These are phyloP conservation scores for Chalciporus piperatus DNA, from an alignment of 768 basidiomycete genomes.

Conservation along the genomic window DNA sequence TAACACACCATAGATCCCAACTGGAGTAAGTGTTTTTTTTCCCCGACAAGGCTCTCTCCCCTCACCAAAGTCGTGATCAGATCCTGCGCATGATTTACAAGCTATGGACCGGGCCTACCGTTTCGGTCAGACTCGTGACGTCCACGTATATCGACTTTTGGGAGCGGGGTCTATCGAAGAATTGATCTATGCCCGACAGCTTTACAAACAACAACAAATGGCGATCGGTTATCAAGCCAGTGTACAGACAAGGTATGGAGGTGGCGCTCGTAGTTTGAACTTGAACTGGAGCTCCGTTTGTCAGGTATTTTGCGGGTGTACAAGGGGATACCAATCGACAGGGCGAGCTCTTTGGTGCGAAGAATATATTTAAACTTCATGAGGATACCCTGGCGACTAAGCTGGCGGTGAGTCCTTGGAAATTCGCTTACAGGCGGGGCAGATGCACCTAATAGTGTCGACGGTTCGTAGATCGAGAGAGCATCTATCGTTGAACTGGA, in stretches of 20 bases:
- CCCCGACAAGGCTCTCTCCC: neutral
- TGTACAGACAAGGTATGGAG: slow-evolving; percentile 63
- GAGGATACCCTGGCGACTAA: slow-evolving; percentile 71
- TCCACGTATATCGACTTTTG: slow-evolving; percentile 77
- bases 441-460: neutral
- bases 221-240: slow-evolving; percentile 85
- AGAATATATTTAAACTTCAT: slow-evolving; percentile 81
- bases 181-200: slow-evolving; percentile 82
- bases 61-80: slow-evolving; percentile 39
- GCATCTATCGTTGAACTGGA: slow-evolving; percentile 73
- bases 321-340: slow-evolving; percentile 72
- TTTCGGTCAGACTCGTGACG: slow-evolving; percentile 84
- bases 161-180: slow-evolving; percentile 89
- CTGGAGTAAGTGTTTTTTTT: slow-evolving; percentile 72
- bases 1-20: slow-evolving; percentile 64
- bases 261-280: no score
- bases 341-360: slow-evolving; percentile 82
- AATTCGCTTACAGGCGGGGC: neutral
- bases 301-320: slow-evolving; percentile 64
- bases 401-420: slow-evolving; percentile 50
- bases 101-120: slow-evolving; percentile 87
- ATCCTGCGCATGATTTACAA: slow-evolving; percentile 93
- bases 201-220: slow-evolving; percentile 95
- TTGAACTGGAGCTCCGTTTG: no score
- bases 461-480: slow-evolving; percentile 62